Conservation (phyloP, 2,329 filamentous ascomycete species). For the Colletotrichum gloeosporioides region DNA sequence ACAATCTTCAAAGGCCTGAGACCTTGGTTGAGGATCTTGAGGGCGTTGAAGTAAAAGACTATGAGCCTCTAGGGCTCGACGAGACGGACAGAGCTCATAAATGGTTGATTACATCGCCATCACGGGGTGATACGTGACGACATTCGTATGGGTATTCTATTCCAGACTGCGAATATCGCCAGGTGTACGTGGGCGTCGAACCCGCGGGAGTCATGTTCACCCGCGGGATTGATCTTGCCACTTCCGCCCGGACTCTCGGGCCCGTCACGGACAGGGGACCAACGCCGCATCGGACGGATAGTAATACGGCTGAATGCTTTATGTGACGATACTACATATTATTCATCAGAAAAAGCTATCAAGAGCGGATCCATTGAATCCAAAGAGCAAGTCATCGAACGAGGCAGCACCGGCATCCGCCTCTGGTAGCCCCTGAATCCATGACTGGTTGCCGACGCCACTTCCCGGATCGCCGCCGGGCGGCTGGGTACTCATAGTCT, state of each 20-base stretch:
- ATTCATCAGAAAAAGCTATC: slow-evolving; percentile 26
- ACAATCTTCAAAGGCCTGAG: background rate
- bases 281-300: background rate
- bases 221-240: background rate
- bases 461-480: background rate
- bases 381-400: slow-evolving; percentile 34
- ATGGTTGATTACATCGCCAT: background rate
- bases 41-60: background rate
- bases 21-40: background rate
- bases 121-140: no score
- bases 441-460: background rate
- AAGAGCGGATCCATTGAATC: slow-evolving; percentile 33
- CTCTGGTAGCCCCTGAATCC: background rate
- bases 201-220: background rate
- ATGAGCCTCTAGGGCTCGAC: background rate
- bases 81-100: background rate
- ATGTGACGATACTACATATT: background rate
- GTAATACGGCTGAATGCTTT: background rate
- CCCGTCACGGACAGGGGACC: background rate
- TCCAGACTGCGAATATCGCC: background rate
- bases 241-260: background rate
- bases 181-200: background rate
- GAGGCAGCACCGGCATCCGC: slow-evolving; percentile 16
- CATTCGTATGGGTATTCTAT: no score
- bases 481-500: background rate